phyloP scores from a whole-genome alignment of 139 green algal species.

The Spirogloea muscicola region DNA sequence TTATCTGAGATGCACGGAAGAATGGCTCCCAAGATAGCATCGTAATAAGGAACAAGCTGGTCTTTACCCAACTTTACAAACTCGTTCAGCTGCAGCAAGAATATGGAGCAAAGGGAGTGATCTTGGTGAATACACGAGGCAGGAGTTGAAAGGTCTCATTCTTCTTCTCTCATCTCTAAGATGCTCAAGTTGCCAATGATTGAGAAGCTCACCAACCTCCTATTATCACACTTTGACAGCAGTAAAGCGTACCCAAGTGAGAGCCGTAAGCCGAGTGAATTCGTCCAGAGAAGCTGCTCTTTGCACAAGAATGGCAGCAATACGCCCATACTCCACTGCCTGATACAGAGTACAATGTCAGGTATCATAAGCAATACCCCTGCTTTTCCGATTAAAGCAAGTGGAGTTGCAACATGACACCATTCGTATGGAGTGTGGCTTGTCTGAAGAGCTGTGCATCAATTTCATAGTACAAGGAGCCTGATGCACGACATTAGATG shows the following conservation, averaged over 20 bases:
- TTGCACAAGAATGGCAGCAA: constrained; percentile 46
- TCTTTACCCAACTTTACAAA: constrained; percentile 65
- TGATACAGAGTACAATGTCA: not conserved
- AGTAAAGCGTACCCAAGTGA: constrained; percentile 66
- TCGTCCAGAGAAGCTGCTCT: constrained; percentile 58
- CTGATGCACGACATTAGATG: not conserved
- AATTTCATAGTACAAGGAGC: too few species aligned
- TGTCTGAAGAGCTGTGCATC: not conserved
- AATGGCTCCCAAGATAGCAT: constrained; percentile 69
- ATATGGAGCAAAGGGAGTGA: not conserved
- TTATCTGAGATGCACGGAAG: constrained; percentile 73
- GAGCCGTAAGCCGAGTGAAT: constrained; percentile 70
- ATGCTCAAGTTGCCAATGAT: not conserved
- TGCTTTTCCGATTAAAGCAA: not conserved
- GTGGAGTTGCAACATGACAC: not conserved
- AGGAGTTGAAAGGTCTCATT: not conserved
- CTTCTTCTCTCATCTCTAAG: too few species aligned
- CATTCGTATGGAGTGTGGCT: not conserved
- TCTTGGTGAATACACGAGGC: not conserved
- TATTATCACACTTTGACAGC: not conserved
- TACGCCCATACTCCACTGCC: constrained; percentile 40
- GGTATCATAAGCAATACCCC: not conserved
- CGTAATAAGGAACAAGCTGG: constrained; percentile 68
- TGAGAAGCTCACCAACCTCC: not conserved
- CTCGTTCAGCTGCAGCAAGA: constrained; percentile 49